Evolutionary conservation across 2,329 filamentous ascomycete species (phyloP).

Genomic region (Fusarium ramigenum): DNA sequence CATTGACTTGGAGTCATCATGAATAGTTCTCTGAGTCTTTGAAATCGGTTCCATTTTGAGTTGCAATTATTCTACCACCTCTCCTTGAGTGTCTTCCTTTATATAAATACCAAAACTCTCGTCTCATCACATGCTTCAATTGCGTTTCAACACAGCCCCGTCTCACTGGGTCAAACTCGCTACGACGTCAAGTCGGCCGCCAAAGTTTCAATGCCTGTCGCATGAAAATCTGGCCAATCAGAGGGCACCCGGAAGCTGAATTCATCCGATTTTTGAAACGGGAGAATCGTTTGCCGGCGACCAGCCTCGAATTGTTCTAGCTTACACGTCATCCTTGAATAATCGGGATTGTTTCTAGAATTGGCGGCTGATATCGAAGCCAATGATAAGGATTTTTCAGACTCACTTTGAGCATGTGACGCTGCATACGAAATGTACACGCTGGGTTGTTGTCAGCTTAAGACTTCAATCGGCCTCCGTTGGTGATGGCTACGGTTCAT

Average conservation of each 20-base stretch:
- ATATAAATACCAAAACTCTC: conserved; percentile 1
- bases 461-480: no score
- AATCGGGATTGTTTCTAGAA: not conserved
- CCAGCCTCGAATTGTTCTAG: not conserved
- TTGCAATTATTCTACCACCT: not conserved
- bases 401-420: not conserved
- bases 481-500: not conserved
- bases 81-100: fast-evolving
- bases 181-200: conserved; percentile 3
- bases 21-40: conserved; percentile 17
- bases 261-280: not conserved
- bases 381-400: not conserved
- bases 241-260: not conserved
- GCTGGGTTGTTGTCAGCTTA: no score
- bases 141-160: conserved; percentile 19
- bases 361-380: not conserved
- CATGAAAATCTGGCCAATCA: not conserved
- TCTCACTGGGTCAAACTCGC: not conserved
- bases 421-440: no score
- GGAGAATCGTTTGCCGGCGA: conserved; percentile 1
- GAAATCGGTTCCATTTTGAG: conserved; percentile 6
- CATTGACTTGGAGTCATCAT: conserved; percentile 29
- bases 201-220: not conserved
- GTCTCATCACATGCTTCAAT: conserved; percentile 24
- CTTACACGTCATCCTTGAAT: not conserved